A percentile compares a stretch with the other conserved stretches of the same genome.
These are phyloP conservation scores for Aspergillus novoparasiticus DNA, from an alignment of 2,329 filamentous ascomycete species.

Conservation along the genomic window DNA sequence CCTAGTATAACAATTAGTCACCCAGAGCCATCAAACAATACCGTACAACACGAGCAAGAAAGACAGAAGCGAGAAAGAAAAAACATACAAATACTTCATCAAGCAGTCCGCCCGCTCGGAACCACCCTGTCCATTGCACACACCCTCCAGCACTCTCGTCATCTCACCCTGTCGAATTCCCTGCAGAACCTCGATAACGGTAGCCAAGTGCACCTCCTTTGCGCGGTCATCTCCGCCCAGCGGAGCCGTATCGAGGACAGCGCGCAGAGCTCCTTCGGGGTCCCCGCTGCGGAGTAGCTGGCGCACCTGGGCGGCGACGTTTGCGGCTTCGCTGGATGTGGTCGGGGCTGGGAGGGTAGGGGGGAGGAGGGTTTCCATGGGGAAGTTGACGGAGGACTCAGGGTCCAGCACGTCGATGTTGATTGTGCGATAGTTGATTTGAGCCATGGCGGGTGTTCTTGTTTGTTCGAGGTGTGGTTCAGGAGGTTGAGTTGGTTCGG, in stretches of 20 bases:
- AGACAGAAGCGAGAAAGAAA: not conserved
- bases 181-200: conserved; percentile 89
- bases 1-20: conserved; percentile 46
- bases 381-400: conserved; percentile 89
- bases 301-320: conserved; percentile 76
- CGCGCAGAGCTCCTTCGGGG: conserved; percentile 79
- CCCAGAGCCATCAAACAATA: not conserved
- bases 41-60: not conserved
- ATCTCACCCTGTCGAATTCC: conserved; percentile 96
- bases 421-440: conserved; percentile 78
- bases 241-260: conserved; percentile 82
- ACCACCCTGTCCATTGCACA: conserved; percentile 78
- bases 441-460: conserved; percentile 36
- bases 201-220: conserved; percentile 85
- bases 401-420: conserved; percentile 91
- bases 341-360: conserved; percentile 68
- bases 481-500: not conserved
- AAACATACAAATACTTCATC: conserved; percentile 92
- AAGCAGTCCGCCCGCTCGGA: conserved; percentile 85
- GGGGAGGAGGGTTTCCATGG: conserved; percentile 79
- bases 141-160: conserved; percentile 79
- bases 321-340: conserved; percentile 75
- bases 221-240: conserved; percentile 56
- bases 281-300: conserved; percentile 87
- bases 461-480: not conserved